These are phyloP conservation scores for Eucalyptus microcorys DNA, from an alignment of 345 rosid genomes.

Conservation along the genomic window DNA sequence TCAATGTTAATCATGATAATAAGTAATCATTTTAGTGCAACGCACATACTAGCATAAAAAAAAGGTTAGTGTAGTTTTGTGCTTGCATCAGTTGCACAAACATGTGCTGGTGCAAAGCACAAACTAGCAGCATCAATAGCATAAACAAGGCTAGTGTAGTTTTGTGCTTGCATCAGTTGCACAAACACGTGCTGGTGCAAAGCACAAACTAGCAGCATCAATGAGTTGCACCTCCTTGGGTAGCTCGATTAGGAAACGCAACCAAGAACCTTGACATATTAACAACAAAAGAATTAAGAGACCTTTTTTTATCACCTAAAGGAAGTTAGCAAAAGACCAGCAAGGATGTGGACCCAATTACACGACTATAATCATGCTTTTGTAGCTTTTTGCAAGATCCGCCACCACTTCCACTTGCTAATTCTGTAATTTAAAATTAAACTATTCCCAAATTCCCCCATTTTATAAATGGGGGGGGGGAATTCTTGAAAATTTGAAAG, in stretches of 20 bases:
- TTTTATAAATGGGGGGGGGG: background rate
- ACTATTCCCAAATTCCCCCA: background rate
- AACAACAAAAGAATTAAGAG: background rate
- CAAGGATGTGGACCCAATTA: background rate
- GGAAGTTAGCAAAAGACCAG: background rate
- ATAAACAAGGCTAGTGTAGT: too few species aligned
- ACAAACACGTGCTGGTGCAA: too few species aligned
- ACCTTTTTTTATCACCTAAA: background rate
- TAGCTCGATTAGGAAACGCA: too few species aligned
- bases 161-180: too few species aligned
- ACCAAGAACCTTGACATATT: background rate
- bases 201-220: too few species aligned
- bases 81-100: too few species aligned
- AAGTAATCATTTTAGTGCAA: rapidly evolving
- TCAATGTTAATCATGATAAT: rapidly evolving
- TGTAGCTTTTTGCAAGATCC: background rate
- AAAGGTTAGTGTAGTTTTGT: too few species aligned
- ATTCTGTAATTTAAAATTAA: background rate
- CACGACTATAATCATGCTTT: background rate
- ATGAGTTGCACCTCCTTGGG: rapidly evolving
- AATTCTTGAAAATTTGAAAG: too few species aligned
- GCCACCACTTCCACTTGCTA: constrained; percentile 6
- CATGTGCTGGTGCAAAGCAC: too few species aligned
- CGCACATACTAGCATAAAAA: rapidly evolving
- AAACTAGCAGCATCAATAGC: too few species aligned